A percentile compares a stretch with the other conserved stretches of the same genome.
Evolutionary conservation across 768 basidiomycete species (phyloP).

Genomic region (Austroboletus eburneus): DNA sequence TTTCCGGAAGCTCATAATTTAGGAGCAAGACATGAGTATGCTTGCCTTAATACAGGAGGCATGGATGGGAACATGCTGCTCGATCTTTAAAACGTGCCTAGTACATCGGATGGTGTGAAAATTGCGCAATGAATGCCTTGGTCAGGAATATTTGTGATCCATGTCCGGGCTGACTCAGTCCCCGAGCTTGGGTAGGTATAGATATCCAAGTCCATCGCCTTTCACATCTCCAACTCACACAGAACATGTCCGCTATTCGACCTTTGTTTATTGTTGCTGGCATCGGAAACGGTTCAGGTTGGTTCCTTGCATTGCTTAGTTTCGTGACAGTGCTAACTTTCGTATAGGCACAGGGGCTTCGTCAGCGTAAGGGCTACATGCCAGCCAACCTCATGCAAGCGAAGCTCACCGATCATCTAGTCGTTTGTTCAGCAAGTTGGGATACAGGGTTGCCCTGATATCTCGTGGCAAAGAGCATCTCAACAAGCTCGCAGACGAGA

Average conservation of each 20-base stretch:
- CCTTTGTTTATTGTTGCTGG: conserved; percentile 60
- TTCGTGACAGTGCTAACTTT: background rate
- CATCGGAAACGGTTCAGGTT: conserved; percentile 40
- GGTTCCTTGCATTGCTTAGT: conserved; percentile 1
- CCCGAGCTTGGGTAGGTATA: no score
- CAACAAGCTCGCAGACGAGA: conserved; percentile 47
- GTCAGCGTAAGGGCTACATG: conserved; percentile 45
- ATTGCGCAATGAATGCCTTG: background rate
- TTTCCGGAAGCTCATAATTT: no score
- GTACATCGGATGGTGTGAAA: background rate
- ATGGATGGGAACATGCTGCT: no score
- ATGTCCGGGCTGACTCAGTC: conserved; percentile 23
- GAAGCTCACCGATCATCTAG: conserved; percentile 29
- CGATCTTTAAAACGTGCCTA: no score
- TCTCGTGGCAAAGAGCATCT: conserved; percentile 53
- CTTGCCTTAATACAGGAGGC: no score
- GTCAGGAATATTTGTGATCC: conserved; percentile 15
- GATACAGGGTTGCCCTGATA: conserved; percentile 64
- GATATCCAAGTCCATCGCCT: background rate
- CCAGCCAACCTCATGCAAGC: background rate
- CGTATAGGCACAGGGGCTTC: conserved; percentile 52
- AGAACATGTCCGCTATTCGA: conserved; percentile 37
- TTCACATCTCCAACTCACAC: background rate
- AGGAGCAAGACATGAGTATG: no score
- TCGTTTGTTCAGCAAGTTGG: conserved; percentile 55